phyloP scores from a whole-genome alignment of 2,329 filamentous ascomycete genomes.

The Hypocreales sp. region DNA sequence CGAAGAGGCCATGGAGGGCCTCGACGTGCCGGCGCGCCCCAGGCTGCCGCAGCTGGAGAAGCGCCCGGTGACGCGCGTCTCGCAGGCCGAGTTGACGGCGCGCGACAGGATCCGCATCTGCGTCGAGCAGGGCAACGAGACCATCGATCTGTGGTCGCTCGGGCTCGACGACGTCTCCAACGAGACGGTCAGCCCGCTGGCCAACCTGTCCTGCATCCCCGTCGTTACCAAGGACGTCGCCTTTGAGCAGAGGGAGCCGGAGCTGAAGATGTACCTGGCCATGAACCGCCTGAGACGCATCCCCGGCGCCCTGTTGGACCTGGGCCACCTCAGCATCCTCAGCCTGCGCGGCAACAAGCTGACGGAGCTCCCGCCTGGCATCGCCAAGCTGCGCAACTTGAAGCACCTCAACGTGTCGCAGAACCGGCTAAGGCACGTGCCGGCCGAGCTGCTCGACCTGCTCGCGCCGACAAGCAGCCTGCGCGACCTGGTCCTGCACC shows the following conservation, averaged over 20 bases:
- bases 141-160: conserved; percentile 45
- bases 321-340: conserved; percentile 47
- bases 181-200: conserved; percentile 39
- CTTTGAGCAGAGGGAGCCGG: conserved; percentile 42
- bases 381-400: conserved; percentile 42
- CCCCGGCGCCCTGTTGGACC: conserved; percentile 44
- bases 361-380: conserved; percentile 41
- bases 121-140: conserved; percentile 42
- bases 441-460: conserved; percentile 45
- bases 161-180: conserved; percentile 38
- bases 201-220: conserved; percentile 37
- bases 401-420: conserved; percentile 49
- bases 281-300: conserved; percentile 40
- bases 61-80: conserved; percentile 13
- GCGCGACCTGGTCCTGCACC: conserved; percentile 37
- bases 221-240: conserved; percentile 38
- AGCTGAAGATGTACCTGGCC: conserved; percentile 45
- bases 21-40: conserved; percentile 15
- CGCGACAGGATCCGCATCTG: conserved; percentile 32
- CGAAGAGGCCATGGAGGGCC: conserved; percentile 19
- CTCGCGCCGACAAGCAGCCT: conserved; percentile 29
- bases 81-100: conserved; percentile 27
- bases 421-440: conserved; percentile 45
- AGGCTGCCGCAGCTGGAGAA: conserved; percentile 22
- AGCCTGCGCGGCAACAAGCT: conserved; percentile 51